Evolutionary conservation across 805 yeast genomes (phyloP), one percentile per base, ranked within the genome.

Genomic region (Vanderwaltozyma polyspora): DNA sequence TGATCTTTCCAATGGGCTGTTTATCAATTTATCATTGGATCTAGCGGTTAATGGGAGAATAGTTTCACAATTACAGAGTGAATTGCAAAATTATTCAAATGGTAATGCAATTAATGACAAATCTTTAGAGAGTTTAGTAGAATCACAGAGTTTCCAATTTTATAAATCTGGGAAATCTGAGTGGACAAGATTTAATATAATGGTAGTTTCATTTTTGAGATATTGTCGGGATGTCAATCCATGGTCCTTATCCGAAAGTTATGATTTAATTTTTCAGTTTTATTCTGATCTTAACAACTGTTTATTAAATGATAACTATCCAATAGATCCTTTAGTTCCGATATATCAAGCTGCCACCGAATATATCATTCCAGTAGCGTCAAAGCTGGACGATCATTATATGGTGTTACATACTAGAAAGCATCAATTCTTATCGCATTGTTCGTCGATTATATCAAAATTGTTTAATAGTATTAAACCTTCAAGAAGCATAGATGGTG

Each of bases 381-480:
- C 28, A 12, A 35, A 36, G 25, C 32, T 56, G 18, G 61, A 57
- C 36, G 34, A 32, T 2, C 39, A 48, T 18, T 42, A 40, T 35
- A 28, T 31, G 32, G 31, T 24, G 4, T 19, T 43, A 12, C 48
- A 44, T 10, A 41, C 47, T 3, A 41, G 42, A 46, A 54, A 43
- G 62, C 63, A 19, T 44, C 76, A 37, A 22, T 55, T 55, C 24
- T 49, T 66, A 25, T 60, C 71, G 5, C 68, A 66, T 50, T 47
- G 71, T 17, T 74, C 84, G 1, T 62, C 76, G 4, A 55, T 73
- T 2, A 57, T 78, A 13, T 59, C 79, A 32, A 71, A 68, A 44
- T 55, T 75, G 19, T 77, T 78, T 59, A 78, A 79, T 46, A 66
- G 75, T 33, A 71, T 74, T 25, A 63, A 83, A 26, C 68, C 75